These are phyloP conservation scores for Biscogniauxia sp. DNA, from an alignment of 2,329 filamentous ascomycete species.

Conservation along the genomic window DNA sequence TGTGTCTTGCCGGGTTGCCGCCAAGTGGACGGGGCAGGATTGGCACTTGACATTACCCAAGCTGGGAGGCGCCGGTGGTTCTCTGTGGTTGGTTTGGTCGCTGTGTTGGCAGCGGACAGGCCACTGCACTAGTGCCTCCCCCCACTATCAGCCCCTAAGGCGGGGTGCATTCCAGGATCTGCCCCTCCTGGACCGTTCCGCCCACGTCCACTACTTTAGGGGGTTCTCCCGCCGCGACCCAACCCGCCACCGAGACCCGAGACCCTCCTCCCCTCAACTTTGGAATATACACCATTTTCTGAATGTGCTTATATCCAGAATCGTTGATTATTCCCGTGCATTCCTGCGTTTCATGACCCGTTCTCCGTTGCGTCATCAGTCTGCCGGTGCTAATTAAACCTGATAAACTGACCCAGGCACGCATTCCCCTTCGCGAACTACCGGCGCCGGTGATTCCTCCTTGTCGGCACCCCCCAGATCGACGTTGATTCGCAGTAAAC, in stretches of 20 bases:
- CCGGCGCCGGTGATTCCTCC: conserved; percentile 22
- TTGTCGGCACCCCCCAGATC: conserved; percentile 21
- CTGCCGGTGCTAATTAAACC: conserved; percentile 19
- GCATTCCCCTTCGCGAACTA: conserved; percentile 16
- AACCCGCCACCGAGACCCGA: conserved; percentile 1
- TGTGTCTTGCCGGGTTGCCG: conserved; percentile 8
- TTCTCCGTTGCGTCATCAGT: conserved; percentile 22
- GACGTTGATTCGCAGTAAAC: conserved; percentile 37
- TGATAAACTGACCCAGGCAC: conserved; percentile 23
- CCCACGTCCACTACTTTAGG: background rate
- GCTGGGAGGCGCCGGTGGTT: conserved; percentile 1
- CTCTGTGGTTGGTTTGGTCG: conserved; percentile 18
- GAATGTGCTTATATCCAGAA: conserved; percentile 2
- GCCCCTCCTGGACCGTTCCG: conserved; percentile 17
- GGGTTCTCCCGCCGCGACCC: conserved; percentile 6
- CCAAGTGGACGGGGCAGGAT: conserved; percentile 11
- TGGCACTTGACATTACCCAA: conserved; percentile 14
- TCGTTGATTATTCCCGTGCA: background rate
- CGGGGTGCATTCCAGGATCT: conserved; percentile 22
- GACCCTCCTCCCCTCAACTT: background rate
- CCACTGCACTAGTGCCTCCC: conserved; percentile 20
- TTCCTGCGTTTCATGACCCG: background rate
- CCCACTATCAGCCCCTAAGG: conserved; percentile 17
- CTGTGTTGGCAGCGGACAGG: conserved; percentile 8
- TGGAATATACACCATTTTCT: conserved; percentile 10